These are phyloP conservation scores for Calonectria pseudoreteaudii DNA, from an alignment of 2,329 filamentous ascomycete genomes.

Conservation along the genomic window DNA sequence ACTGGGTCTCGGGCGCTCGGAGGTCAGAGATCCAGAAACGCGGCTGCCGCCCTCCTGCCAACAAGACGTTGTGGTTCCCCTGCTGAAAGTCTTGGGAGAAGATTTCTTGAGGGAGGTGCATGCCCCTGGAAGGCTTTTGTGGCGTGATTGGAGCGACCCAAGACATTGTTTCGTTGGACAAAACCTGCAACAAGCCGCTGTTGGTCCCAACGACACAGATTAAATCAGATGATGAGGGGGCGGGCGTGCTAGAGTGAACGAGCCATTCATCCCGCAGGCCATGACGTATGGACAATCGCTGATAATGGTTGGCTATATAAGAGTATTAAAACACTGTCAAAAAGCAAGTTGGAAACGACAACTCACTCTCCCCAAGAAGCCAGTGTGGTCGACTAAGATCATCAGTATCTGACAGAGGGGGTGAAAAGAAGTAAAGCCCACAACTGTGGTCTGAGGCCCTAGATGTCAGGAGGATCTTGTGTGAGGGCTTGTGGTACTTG, in stretches of 20 bases:
- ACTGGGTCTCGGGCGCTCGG: conserved; percentile 50
- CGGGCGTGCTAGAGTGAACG: conserved; percentile 56
- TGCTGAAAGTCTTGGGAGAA: conserved; percentile 63
- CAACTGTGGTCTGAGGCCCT: conserved; percentile 46
- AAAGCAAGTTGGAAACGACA: neutral
- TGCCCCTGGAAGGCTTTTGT: conserved; percentile 29
- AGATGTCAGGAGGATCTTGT: conserved; percentile 58
- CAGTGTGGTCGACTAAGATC: conserved; percentile 48
- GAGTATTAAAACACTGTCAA: neutral
- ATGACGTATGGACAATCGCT: conserved; percentile 46
- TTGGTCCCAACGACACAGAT: conserved; percentile 62
- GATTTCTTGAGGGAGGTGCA: conserved; percentile 50
- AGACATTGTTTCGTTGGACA: conserved; percentile 44
- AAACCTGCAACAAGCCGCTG: conserved; percentile 57
- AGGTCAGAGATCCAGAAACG: conserved; percentile 59
- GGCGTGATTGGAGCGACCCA: conserved; percentile 53
- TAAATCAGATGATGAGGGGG: conserved; percentile 52
- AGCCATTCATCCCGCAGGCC: conserved; percentile 43
- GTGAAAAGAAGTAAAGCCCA: conserved; percentile 54
- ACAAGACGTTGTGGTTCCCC: conserved; percentile 57
- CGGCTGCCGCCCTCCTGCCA: conserved; percentile 64
- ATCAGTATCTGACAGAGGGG: conserved; percentile 43
- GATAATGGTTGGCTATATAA: conserved; percentile 49
- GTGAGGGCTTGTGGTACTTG: conserved; percentile 57
- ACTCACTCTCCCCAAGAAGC: conserved; percentile 52